These are phyloP conservation scores for Amorphotheca resinae DNA, from an alignment of 495 filamentous ascomycete species.

Conservation along the genomic window DNA sequence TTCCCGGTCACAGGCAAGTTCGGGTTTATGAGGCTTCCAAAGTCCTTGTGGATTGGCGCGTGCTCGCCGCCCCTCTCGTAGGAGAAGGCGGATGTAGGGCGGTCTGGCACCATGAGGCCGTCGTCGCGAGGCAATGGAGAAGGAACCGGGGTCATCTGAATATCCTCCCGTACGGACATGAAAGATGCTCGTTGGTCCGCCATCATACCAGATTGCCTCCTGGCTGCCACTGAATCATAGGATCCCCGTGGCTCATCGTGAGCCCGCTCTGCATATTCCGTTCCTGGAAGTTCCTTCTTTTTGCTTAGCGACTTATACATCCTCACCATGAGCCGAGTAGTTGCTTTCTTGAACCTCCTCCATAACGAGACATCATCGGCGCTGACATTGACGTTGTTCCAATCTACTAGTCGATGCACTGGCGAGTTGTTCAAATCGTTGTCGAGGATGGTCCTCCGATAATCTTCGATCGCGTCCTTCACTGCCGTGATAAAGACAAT, in stretches of 20 bases:
- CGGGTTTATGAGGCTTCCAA: conserved; percentile 36
- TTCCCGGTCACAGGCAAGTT: conserved; percentile 29
- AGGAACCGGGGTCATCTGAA: conserved; percentile 93
- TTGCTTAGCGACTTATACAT: conserved; percentile 44
- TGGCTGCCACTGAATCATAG: conserved; percentile 45
- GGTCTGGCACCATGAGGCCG: conserved; percentile 20
- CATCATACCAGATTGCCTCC: conserved; percentile 47
- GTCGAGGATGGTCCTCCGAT: conserved; percentile 81
- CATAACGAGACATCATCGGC: conserved; percentile 77
- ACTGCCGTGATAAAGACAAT: conserved; percentile 85
- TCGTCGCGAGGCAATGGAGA: conserved; percentile 56
- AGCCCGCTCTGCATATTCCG: conserved; percentile 31
- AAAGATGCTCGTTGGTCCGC: conserved; percentile 48
- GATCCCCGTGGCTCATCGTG: conserved; percentile 48
- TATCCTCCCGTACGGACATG: conserved; percentile 41
- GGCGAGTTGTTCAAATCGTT: conserved; percentile 94
- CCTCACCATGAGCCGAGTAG: conserved; percentile 45
- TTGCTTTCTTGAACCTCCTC: conserved; percentile 88
- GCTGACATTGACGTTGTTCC: conserved; percentile 85
- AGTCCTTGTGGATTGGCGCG: conserved; percentile 16
- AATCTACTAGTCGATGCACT: conserved; percentile 77
- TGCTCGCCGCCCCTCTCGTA: conserved; percentile 7
- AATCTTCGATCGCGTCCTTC: conserved; percentile 98
- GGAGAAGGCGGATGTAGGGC: conserved; percentile 26
- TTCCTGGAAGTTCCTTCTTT: conserved; percentile 30